These are phyloP conservation scores for Hyphopichia wangnamkhiaoensis DNA, from an alignment of 1,139 yeast species.

Conservation along the genomic window DNA sequence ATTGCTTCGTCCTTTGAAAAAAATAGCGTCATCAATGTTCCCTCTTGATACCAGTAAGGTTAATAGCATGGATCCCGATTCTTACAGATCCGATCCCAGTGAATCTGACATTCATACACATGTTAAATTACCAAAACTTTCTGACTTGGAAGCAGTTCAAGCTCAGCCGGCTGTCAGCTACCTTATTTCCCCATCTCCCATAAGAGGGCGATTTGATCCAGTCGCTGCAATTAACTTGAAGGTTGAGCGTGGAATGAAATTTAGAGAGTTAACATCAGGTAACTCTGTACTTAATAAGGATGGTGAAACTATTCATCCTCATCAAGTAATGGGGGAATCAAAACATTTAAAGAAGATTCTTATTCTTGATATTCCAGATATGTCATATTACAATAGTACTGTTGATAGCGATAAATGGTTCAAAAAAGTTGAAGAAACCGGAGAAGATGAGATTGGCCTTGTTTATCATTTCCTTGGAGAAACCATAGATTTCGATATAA, in stretches of 20 bases:
- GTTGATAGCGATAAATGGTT: slow-evolving; percentile 32
- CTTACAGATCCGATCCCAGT: slow-evolving; percentile 42
- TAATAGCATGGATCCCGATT: slow-evolving; percentile 38
- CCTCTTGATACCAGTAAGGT: slow-evolving; percentile 45
- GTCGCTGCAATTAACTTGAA: slow-evolving; percentile 68
- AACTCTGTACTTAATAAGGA: slow-evolving; percentile 54
- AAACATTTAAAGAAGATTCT: slow-evolving; percentile 60
- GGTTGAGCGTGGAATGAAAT: slow-evolving; percentile 64
- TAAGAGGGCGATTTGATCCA: slow-evolving; percentile 77
- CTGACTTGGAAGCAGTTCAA: slow-evolving; percentile 14
- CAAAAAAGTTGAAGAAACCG: slow-evolving; percentile 22
- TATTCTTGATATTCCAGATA: slow-evolving; percentile 72
- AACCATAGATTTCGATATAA: slow-evolving; percentile 51
- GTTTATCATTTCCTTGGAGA: slow-evolving; percentile 80
- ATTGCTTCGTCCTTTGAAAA: slow-evolving; percentile 21
- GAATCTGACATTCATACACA: slow-evolving; percentile 47
- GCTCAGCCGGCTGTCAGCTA: slow-evolving; percentile 49
- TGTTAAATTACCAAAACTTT: slow-evolving; percentile 32
- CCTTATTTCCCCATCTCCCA: slow-evolving; percentile 62
- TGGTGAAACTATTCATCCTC: slow-evolving; percentile 63
- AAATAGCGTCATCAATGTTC: slow-evolving; percentile 47
- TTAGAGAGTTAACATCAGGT: slow-evolving; percentile 62
- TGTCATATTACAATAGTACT: slow-evolving; percentile 50
- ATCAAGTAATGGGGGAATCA: slow-evolving; percentile 70
- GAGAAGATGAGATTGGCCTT: slow-evolving; percentile 43